These are phyloP conservation scores for Termitomyces sp. DNA, from an alignment of 1,284 basidiomycete genomes.

Conservation along the genomic window DNA sequence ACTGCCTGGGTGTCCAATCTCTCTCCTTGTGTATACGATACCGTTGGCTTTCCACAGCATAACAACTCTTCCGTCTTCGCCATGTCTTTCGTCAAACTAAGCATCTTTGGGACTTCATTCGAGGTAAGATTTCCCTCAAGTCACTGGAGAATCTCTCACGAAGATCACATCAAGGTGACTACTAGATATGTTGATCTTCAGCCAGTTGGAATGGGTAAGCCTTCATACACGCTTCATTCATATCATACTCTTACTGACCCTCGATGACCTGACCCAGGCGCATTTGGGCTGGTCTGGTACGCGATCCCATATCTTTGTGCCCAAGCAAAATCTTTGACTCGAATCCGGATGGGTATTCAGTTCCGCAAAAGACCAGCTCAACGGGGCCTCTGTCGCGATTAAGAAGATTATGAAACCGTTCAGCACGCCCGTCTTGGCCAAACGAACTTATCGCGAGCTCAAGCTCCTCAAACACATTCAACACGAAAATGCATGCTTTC, in stretches of 20 bases:
- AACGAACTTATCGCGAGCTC: constrained; percentile 96
- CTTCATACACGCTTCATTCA: neutral
- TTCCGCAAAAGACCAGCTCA: constrained; percentile 97
- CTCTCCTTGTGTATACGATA: constrained; percentile 6
- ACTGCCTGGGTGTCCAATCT: neutral
- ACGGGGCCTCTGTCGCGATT: constrained; percentile 91
- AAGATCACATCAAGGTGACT: constrained; percentile 61
- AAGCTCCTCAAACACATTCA: constrained; percentile 99
- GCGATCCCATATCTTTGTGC: constrained; percentile 21
- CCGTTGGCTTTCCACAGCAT: constrained; percentile 12
- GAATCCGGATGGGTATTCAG: constrained; percentile 36
- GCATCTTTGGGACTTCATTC: constrained; percentile 96
- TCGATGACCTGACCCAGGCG: constrained; percentile 46
- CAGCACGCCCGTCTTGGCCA: constrained; percentile 95
- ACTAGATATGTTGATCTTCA: constrained; percentile 99
- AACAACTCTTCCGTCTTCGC: neutral
- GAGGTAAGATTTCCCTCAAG: constrained; percentile 53
- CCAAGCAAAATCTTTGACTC: neutral
- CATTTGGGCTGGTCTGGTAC: constrained; percentile 94
- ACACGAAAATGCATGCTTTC: constrained; percentile 83
- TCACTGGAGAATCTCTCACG: constrained; percentile 12
- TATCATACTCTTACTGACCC: constrained; percentile 22
- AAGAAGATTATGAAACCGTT: constrained; percentile 99
- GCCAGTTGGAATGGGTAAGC: constrained; percentile 97
- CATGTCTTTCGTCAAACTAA: constrained; percentile 96